Evolutionary conservation across 805 yeast species (phyloP).

Genomic region (Blastobotrys americana): DNA sequence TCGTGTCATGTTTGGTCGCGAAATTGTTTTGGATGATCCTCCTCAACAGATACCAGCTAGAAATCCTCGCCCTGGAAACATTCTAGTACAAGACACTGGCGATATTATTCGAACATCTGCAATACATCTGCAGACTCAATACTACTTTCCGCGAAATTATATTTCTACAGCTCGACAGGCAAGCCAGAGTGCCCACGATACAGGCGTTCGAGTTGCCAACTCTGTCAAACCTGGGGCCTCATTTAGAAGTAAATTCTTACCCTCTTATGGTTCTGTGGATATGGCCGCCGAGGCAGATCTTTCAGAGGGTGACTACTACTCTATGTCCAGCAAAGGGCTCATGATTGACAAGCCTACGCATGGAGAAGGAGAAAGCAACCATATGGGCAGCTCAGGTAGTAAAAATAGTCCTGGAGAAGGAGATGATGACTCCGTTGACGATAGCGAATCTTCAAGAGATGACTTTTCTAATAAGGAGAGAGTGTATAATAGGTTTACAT

Average conservation of each 20-base stretch:
- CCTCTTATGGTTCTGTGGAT: not conserved
- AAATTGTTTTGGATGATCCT: conserved; percentile 69
- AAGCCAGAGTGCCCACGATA: conserved; percentile 18
- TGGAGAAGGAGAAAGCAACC: conserved; percentile 3
- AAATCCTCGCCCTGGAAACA: conserved; percentile 73
- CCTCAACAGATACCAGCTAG: conserved; percentile 93
- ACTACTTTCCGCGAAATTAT: conserved; percentile 17
- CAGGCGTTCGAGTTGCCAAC: conserved; percentile 18
- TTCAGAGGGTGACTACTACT: conserved; percentile 19
- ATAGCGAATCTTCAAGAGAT: conserved; percentile 5
- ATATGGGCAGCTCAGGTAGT: conserved; percentile 2
- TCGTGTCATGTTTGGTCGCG: conserved; percentile 72
- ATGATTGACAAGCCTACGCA: conserved; percentile 19
- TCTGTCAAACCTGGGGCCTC: conserved; percentile 6
- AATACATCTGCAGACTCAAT: conserved; percentile 2
- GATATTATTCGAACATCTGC: conserved; percentile 11
- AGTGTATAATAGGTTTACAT: conserved; percentile 6
- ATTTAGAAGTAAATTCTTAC: not conserved
- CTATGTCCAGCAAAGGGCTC: conserved; percentile 2
- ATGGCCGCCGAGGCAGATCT: not conserved
- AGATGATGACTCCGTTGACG: not conserved
- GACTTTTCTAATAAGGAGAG: conserved; percentile 30
- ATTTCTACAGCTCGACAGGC: conserved; percentile 14
- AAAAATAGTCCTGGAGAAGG: not conserved
- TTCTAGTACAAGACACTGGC: conserved; percentile 32